Evolutionary conservation across 257 asterid genomes (phyloP).

Genomic region (Nicotiana noctiflora): DNA sequence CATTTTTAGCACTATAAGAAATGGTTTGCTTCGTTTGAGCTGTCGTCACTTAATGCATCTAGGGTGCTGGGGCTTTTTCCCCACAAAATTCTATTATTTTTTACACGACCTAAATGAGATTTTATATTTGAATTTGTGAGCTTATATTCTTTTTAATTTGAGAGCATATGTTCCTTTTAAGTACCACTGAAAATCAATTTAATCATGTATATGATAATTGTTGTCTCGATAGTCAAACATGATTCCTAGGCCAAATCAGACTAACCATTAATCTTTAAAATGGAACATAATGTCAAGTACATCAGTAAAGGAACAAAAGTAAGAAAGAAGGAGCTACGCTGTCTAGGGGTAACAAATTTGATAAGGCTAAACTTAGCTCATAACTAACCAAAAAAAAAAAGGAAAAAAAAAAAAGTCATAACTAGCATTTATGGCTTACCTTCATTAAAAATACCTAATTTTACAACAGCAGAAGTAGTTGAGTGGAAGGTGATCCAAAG

Average conservation of each 20-base stretch:
- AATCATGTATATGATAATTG: neutral
- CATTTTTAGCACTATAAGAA: neutral
- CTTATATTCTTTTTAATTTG: neutral
- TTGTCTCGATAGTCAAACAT: too few relatives aligned
- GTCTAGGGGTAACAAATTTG: neutral
- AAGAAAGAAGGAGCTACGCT: neutral
- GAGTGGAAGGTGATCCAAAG: neutral
- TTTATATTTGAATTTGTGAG: neutral
- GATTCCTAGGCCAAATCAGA: neutral
- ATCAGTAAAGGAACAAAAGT: neutral
- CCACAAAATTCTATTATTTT: neutral
- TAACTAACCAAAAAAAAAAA: neutral
- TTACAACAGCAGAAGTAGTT: neutral
- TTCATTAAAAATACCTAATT: neutral
- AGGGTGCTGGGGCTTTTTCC: too few relatives aligned
- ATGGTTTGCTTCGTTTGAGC: too few relatives aligned
- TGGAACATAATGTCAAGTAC: neutral
- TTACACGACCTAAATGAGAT: neutral
- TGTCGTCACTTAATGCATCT: too few relatives aligned
- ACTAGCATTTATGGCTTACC: neutral
- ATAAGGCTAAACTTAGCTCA: neutral
- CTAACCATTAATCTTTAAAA: neutral
- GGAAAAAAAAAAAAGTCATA: neutral
- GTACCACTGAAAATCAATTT: neutral
- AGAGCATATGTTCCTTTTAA: neutral